Conservation (phyloP, 805 yeast species). For the Lachancea waltii region DNA sequence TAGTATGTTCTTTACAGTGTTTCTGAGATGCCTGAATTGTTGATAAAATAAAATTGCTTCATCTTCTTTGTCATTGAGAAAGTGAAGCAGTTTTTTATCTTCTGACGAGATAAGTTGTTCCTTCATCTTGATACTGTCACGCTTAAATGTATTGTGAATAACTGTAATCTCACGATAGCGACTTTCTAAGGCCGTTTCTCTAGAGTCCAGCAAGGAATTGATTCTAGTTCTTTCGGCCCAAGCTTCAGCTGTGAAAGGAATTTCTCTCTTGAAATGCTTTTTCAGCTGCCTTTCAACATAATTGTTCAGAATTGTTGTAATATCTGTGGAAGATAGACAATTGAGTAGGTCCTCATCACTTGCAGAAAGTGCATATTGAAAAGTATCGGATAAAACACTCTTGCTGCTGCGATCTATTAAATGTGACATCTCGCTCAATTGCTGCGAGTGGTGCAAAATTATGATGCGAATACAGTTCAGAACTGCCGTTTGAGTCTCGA, state of each 20-base stretch:
- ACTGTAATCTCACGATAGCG: conserved; percentile 10
- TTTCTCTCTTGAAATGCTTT: neutral
- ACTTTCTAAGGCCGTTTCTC: conserved; percentile 18
- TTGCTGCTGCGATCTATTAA: conserved; percentile 23
- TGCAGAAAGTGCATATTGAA: neutral
- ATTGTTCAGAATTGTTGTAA: neutral
- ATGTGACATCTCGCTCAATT: conserved; percentile 23
- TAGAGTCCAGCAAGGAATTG: neutral
- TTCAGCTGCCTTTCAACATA: conserved; percentile 1
- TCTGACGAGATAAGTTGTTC: conserved; percentile 41
- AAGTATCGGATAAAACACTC: neutral
- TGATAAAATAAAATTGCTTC: conserved; percentile 11
- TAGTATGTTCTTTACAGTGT: neutral
- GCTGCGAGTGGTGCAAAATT: conserved; percentile 30
- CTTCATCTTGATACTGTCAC: conserved; percentile 34
- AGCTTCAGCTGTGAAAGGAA: neutral
- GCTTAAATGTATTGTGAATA: conserved; percentile 20
- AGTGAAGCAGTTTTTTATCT: conserved; percentile 43
- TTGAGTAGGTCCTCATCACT: conserved; percentile 7
- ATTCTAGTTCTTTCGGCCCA: too few relatives aligned
- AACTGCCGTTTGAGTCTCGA: neutral
- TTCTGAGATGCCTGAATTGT: neutral
- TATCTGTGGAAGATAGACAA: neutral
- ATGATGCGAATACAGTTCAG: conserved; percentile 32
- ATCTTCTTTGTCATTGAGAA: conserved; percentile 57